Base-by-base conservation (phyloP, 2,329 filamentous ascomycete genomes). In the Fusarium pseudograminearum region DNA sequence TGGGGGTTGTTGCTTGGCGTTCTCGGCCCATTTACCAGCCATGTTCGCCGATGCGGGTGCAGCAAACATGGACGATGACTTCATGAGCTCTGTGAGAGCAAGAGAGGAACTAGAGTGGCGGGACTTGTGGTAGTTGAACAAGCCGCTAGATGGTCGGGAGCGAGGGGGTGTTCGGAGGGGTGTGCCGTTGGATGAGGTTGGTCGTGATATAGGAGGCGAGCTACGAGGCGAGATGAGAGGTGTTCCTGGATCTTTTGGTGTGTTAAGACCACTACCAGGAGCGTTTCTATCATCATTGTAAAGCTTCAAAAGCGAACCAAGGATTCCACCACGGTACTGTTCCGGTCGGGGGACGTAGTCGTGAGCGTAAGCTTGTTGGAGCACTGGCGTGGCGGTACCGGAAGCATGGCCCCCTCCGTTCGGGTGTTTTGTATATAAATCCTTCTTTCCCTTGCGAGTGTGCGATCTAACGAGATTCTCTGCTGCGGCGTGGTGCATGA, bases 251-350 rank as follows among this genome's bases (percentile, higher is more conserved):
- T 73, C 76, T 61, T 74, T 66, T 16, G 83, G 83, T 2, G 83
- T 85, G 67, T 76, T 84, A 36, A 76, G 70, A 16, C 79, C 82
- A 66, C 81, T 83, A 56, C 75, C 79, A 16, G 75, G 79, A 62
- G 70, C 72, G 61, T 73, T 72, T 70, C 72, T 76, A 46, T 83
- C 82, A 64, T 87, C 82, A 61, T 88, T 85, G 74, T 93, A 90
- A 12, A 94, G 83, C 77, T 90, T 92, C 51, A 96, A 81, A 0
- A 97, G 81, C 0, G 89, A 90, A 4, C 90, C 89, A 2, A 97
- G 82, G 47, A 95, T 87, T 31, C 93, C 92, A 31, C 90, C 90
- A 51, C 90, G 88, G 76, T 93, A 94, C 67, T 90, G 86, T 24
- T 84, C 80, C 7, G 92, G 92, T 42, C 85, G 84, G 45, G 90